Conservation (phyloP, 2,329 filamentous ascomycete species). For the Calonectria ilicicola region DNA sequence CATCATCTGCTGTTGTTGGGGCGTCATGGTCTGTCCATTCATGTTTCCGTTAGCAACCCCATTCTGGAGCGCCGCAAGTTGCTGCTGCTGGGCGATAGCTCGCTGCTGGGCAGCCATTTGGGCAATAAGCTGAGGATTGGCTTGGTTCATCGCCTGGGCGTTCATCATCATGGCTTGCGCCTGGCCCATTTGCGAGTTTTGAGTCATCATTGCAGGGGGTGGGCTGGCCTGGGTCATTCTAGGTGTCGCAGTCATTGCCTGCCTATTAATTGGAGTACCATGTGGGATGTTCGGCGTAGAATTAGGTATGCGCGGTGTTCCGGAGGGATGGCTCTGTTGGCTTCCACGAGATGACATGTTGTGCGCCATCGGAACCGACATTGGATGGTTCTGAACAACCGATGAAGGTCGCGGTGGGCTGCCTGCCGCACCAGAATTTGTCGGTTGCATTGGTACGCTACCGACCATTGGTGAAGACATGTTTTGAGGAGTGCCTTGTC, state of each 20-base stretch:
- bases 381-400: conserved; percentile 70
- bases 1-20: conserved; percentile 53
- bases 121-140: conserved; percentile 54
- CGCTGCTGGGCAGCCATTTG: conserved; percentile 64
- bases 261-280: conserved; percentile 68
- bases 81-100: conserved; percentile 59
- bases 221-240: conserved; percentile 74
- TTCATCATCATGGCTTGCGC: conserved; percentile 64
- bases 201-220: conserved; percentile 69
- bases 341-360: conserved; percentile 74
- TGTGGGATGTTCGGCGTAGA: conserved; percentile 72
- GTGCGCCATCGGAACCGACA: conserved; percentile 70
- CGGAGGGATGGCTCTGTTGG: conserved; percentile 73
- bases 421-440: conserved; percentile 75
- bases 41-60: conserved; percentile 51
- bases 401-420: conserved; percentile 77
- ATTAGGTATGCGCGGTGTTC: conserved; percentile 72
- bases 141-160: conserved; percentile 56
- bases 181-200: conserved; percentile 64
- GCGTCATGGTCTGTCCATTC: conserved; percentile 50
- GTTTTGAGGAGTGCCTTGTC: conserved; percentile 73
- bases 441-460: conserved; percentile 72
- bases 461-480: conserved; percentile 75
- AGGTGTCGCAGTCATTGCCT: conserved; percentile 67
- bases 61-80: conserved; percentile 55